Evolutionary conservation across 108 stramenopile species (phyloP), one percentile per base, ranked within the genome.

Genomic region (Bacterosira constricta): DNA sequence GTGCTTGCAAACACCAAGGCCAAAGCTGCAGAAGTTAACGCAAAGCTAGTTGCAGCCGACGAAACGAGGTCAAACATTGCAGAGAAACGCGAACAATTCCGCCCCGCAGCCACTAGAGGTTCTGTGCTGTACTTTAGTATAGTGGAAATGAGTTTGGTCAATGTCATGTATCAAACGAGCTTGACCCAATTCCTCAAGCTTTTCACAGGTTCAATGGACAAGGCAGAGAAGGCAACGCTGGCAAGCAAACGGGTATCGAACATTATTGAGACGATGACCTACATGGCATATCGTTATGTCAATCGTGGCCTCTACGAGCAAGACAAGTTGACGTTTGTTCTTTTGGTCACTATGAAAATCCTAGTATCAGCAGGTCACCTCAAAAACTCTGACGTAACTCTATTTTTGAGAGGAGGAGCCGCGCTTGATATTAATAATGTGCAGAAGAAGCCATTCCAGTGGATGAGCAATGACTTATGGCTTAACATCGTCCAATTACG

Each of bases 121-220:
- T 85, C 90, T 25, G 93, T 96, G 1, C 80, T 96, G 10, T 96
- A 96, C 86, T 96, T 96, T 53, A 79, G 88, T 46, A 94, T 96
- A 49, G 96, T 96, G 13, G 96, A 96, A 63, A 88, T 94, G 85
- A 89, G 88, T 47, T 52, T 80, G 32, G 87, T 95, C 15, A 96
- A 96, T 75, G 81, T 80, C 49, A 96, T 96, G 96, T 96, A 96
- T 75, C 96, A 96, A 77, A 95, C 96, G 8, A 91, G 90, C 32
- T 82, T 95, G 29, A 84, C 71, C 45, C 96, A 96, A 81, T 96
- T 96, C 68, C 63, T 94, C 13, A 86, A 75, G 26, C 83, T 96
- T 15, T 96, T 96, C 69, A 89, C 93, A 85, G 87, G 86, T 23
- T 87, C 89, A 44, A 94, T 91, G 89, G 93, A 94, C 50, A 78